Conservation (phyloP, 495 filamentous ascomycete genomes). For the Polyplosphaeria fusca region DNA sequence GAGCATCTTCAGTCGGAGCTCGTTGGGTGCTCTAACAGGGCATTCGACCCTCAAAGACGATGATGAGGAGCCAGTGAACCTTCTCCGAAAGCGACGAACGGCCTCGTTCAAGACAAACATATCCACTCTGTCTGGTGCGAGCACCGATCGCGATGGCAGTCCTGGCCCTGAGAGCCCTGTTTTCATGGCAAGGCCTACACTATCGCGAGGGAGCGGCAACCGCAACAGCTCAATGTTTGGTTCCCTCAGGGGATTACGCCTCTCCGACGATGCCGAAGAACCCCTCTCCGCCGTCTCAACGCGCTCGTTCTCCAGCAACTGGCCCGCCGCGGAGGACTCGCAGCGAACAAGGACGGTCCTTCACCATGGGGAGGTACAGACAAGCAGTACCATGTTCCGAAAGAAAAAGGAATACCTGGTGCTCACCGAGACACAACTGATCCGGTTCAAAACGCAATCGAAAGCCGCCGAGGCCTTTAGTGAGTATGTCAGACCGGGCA, state of each 20-base stretch:
- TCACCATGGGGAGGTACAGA: conserved; percentile 75
- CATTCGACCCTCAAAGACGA: conserved; percentile 24
- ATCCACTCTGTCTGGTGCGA: conserved; percentile 8
- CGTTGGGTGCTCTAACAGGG: conserved; percentile 28
- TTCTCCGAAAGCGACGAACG: conserved; percentile 37
- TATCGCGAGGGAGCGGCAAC: conserved; percentile 31
- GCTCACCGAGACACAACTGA: conserved; percentile 77
- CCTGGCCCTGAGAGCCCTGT: not conserved
- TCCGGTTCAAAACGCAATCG: conserved; percentile 74
- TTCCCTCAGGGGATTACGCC: conserved; percentile 53
- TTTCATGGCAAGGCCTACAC: conserved; percentile 9
- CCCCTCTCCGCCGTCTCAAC: conserved; percentile 41
- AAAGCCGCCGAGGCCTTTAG: conserved; percentile 67
- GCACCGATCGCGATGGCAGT: conserved; percentile 5
- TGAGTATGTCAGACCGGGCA: conserved; percentile 33
- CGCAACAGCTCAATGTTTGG: conserved; percentile 56
- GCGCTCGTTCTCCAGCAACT: conserved; percentile 32
- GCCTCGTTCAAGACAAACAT: conserved; percentile 32
- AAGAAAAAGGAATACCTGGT: conserved; percentile 88
- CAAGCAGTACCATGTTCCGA: conserved; percentile 73
- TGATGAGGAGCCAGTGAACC: conserved; percentile 24
- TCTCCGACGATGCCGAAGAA: conserved; percentile 51
- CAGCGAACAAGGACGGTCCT: conserved; percentile 51
- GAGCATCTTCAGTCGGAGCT: conserved; percentile 32
- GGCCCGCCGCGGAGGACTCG: conserved; percentile 33